These are phyloP conservation scores for Gaertneriomyces sp. DNA, from an alignment of 192 early-diverging fungal species.

Conservation along the genomic window DNA sequence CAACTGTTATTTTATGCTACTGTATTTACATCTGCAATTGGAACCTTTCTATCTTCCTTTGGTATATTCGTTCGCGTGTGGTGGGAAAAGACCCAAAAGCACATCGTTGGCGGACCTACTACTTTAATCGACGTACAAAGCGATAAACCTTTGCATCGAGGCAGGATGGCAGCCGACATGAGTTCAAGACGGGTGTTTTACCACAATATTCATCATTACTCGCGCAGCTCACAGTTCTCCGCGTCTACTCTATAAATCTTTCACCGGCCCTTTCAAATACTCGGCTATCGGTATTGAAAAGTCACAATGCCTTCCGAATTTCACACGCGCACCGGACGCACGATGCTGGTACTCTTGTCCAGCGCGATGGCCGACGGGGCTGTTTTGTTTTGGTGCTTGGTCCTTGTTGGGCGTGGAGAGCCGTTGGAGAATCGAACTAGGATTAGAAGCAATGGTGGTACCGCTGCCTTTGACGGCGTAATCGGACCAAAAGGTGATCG, in stretches of 20 bases:
- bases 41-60: too few species aligned
- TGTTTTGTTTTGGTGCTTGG: not conserved
- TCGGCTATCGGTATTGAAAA: constrained; percentile 51
- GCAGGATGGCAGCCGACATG: too few species aligned
- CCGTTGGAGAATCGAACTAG: not conserved
- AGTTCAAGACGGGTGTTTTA: too few species aligned
- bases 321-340: constrained; percentile 23
- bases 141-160: too few species aligned
- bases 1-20: too few species aligned
- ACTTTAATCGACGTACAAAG: too few species aligned
- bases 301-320: constrained; percentile 45
- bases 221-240: too few species aligned
- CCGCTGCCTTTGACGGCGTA: constrained; percentile 42
- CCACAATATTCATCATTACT: too few species aligned
- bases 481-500: constrained; percentile 55
- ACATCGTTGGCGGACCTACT: too few species aligned
- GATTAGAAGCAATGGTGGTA: constrained; percentile 41
- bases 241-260: constrained; percentile 25
- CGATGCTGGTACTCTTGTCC: constrained; percentile 21
- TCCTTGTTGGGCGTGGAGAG: not conserved
- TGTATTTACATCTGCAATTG: too few species aligned
- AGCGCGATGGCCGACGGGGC: constrained; percentile 12
- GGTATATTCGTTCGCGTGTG: too few species aligned
- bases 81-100: too few species aligned
- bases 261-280: constrained; percentile 35